Evolutionary conservation across 2,329 filamentous ascomycete species (phyloP), one percentile per base, ranked within the genome.

Genomic region (Pseudocercospora macadamiae): DNA sequence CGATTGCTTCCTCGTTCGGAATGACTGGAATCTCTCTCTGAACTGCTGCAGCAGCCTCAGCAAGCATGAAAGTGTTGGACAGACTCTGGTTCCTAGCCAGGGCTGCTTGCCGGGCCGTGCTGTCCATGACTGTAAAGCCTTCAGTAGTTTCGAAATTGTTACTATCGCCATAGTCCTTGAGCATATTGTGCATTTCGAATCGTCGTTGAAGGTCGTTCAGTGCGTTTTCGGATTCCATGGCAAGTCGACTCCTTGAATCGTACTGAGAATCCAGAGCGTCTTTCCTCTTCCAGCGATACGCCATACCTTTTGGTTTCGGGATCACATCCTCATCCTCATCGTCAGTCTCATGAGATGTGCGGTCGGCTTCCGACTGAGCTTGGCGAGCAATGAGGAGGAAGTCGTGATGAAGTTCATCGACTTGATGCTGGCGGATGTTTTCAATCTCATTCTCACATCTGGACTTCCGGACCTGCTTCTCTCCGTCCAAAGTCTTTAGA

Each of bases 101-200:
- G 8, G 77, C 76, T 44, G 75, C 71, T n/a, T 75, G 70, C 30
- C 79, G 75, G 51, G 75, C 70, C 25, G 73, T 71, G 10, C 70
- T 72, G 63, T 76, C 74, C 65, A 76, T 79, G 30, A 69, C 68
- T 5, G 77, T 77, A 62, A 80, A 80, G 5, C 70, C 69, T 8
- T 63, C 60, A 28, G 39, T 48, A 48, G 21, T 25, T 26, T 53
- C 54, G 10, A 52, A 54, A 21, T 60, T 47, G 7, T 60, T 56
- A n/a, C 72, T 70, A 14, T 75, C 69, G 14, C 73, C 64, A 14
- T 61, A 39, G 21, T 74, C 68, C 39, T 74, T 70, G 5, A 71
- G 53, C 59, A 67, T 56, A 16, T 64, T 57, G n/a, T 57, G 59
- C 65, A 72, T 66, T 23, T 60, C 52, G 21, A 68, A 57, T 12